Evolutionary conservation across 2,329 filamentous ascomycete species (phyloP), one percentile per base, ranked within the genome.

Genomic region (Xylaria sp.): DNA sequence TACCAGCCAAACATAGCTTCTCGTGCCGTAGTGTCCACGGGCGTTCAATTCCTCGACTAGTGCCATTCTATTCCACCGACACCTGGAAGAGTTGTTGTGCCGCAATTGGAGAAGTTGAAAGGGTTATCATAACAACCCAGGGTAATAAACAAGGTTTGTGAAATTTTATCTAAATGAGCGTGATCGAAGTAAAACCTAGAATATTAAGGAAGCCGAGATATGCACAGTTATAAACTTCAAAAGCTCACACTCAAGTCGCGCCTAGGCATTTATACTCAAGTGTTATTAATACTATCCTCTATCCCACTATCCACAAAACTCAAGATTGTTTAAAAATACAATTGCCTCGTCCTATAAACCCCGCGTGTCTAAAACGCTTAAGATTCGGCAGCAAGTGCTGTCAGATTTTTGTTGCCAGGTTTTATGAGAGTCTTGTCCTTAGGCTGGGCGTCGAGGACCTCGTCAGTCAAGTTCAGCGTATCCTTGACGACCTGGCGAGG

Each of bases 401-500:
- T 75, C 66, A 79, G 67, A 54, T 77, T 76, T 8, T 62, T 59
- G 61, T 78, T 80, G 0, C 79, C 79, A 6, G 72, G 69, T 68
- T 80, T 80, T 31, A 81, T 68, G 37, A 79, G 70, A 9, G 76
- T 77, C 72, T 81, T 81, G 25, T 78, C 72, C 67, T 72, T 76
- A 1, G 79, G 78, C 3, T 78, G 62, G 3, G 58, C 67, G 46
- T 77, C 75, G 31, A 81, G 64, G 2, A 79, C 63, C 1, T 67
- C 68, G 33, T 80, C 75, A 0, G 71, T 68, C 11, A 81, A 60
- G 46, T 75, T 79, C 58, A 87, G 71, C 0, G 84, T 86, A 67
- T 88, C 85, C 60, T 81, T 78, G 40, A 87, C 76, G n/a, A 86
- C 80, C 73, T 87, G 85, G 44, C 78, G 77, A 0, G 85, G 84